phyloP scores from a whole-genome alignment of 2,329 filamentous ascomycete genomes.

The Aspergillus sp. region DNA sequence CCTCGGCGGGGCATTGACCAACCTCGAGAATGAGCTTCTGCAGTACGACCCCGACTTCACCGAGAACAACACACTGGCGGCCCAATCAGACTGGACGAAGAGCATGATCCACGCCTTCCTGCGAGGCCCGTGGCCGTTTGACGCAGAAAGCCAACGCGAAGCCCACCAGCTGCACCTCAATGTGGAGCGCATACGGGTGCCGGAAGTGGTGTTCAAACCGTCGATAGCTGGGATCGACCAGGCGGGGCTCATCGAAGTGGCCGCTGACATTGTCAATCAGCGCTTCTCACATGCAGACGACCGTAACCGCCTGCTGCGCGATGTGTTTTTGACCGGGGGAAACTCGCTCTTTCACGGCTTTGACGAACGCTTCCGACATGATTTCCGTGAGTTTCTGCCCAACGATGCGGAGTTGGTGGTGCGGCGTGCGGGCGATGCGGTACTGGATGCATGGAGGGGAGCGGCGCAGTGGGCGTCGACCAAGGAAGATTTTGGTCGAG shows the following conservation, averaged over 20 bases:
- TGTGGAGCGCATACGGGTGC: slow-evolving; percentile 88
- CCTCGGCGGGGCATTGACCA: slow-evolving; percentile 62
- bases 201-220: slow-evolving; percentile 87
- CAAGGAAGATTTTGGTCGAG: slow-evolving; percentile 49
- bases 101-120: slow-evolving; percentile 82
- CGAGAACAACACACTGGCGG: slow-evolving; percentile 84
- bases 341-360: slow-evolving; percentile 81
- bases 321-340: slow-evolving; percentile 92
- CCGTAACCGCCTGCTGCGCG: slow-evolving; percentile 64
- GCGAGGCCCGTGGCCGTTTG: slow-evolving; percentile 78
- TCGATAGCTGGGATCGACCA: slow-evolving; percentile 88
- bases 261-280: slow-evolving; percentile 78
- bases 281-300: slow-evolving; percentile 54
- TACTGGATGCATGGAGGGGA: slow-evolving; percentile 88
- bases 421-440: slow-evolving; percentile 63
- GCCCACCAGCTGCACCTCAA: slow-evolving; percentile 88
- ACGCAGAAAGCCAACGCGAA: slow-evolving; percentile 69
- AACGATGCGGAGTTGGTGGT: slow-evolving; percentile 59
- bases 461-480: slow-evolving; percentile 70
- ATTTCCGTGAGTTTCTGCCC: slow-evolving; percentile 65
- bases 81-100: slow-evolving; percentile 92
- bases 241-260: slow-evolving; percentile 86
- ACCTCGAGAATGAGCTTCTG: slow-evolving; percentile 75
- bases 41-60: slow-evolving; percentile 81
- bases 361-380: slow-evolving; percentile 67